These are phyloP conservation scores for Candida freyschussii DNA, from an alignment of 1,139 yeast genomes.

Conservation along the genomic window DNA sequence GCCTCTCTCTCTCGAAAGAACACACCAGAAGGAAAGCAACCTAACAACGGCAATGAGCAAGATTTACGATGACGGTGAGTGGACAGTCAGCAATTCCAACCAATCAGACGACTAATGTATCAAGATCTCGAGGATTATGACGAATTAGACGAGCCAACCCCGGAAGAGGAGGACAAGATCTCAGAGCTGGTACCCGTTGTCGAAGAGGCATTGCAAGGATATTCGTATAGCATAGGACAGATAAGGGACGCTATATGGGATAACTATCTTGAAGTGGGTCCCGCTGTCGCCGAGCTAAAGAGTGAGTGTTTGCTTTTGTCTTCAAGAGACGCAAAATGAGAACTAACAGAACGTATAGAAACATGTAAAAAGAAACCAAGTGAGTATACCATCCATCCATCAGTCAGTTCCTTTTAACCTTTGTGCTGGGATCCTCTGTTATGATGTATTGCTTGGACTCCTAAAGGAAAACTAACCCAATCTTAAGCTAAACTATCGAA, in stretches of 20 bases:
- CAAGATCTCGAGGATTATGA: conserved; percentile 27
- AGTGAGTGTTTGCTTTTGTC: conserved; percentile 26
- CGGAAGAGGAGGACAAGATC: conserved; percentile 48
- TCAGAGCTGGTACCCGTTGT: conserved; percentile 39
- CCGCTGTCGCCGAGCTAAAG: conserved; percentile 50
- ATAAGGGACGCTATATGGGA: conserved; percentile 58
- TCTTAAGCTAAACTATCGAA: conserved; percentile 30
- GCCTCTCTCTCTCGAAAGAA: too few species aligned
- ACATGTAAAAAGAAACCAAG: too few species aligned
- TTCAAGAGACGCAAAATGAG: too few species aligned
- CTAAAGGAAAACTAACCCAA: too few species aligned
- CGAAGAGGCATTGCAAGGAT: conserved; percentile 33
- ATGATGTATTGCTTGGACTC: too few species aligned
- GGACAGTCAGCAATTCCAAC: too few species aligned
- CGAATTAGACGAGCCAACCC: conserved; percentile 38
- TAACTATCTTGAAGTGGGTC: conserved; percentile 53
- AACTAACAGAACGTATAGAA: too few species aligned
- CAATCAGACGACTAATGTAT: conserved; percentile 1
- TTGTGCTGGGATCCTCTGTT: too few species aligned
- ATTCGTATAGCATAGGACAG: conserved; percentile 46
- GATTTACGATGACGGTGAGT: conserved; percentile 22
- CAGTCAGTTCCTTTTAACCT: too few species aligned
- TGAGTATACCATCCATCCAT: too few species aligned
- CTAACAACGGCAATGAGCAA: conserved; percentile 9
- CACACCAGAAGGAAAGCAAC: too few species aligned